Evolutionary conservation across 257 asterid genomes (phyloP), one percentile per base, ranked within the genome.

Genomic region (Solanum chilense): DNA sequence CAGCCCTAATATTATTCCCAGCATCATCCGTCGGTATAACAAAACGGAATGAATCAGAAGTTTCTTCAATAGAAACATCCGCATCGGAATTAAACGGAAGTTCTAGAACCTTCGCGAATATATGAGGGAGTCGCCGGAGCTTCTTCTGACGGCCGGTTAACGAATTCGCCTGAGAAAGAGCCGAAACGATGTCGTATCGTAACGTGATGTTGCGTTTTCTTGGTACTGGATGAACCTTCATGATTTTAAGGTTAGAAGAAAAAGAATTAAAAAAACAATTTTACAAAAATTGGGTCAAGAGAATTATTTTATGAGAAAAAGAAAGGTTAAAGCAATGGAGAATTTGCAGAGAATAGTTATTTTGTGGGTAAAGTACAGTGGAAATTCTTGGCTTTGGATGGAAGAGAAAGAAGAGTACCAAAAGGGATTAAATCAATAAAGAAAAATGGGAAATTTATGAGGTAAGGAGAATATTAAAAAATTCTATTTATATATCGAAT

Each of bases 141-240:
- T 94, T 95, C 94, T 92, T 94, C n/a, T 92, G 95, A 58, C 94
- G 93, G 93, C 92, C 89, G 31, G 88, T 6, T 13, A 76, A n/a
- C 37, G 83, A 11, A 33, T 42, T 78, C 4, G 84, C 66, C 39
- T 78, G 92, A 21, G 97, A 92, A 23, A 93, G 90, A 47, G 91
- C 60, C 64, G 96, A 89, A 14, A 91, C 93, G 89, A 93, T 92
- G 91, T 93, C 94, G 93, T 92, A 94, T 18, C 93, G 93, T 21
- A 92, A 49, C 6, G 84, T 78, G 66, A 45, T 78, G 84, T 45
- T 78, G 66, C 84, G 84, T 60, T 91, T 91, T 88, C 93, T 88
- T 8, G 97, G 96, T 81, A 78, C 92, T 5, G 98, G 98, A 68
- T 95, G 98, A 86, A 95, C 97, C 93, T 94, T 95, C 98, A 94